Percentiles rank a stretch among this genome's conserved stretches.
These are phyloP conservation scores for Nemania sp. DNA, from an alignment of 2,329 filamentous ascomycete genomes.

Conservation along the genomic window DNA sequence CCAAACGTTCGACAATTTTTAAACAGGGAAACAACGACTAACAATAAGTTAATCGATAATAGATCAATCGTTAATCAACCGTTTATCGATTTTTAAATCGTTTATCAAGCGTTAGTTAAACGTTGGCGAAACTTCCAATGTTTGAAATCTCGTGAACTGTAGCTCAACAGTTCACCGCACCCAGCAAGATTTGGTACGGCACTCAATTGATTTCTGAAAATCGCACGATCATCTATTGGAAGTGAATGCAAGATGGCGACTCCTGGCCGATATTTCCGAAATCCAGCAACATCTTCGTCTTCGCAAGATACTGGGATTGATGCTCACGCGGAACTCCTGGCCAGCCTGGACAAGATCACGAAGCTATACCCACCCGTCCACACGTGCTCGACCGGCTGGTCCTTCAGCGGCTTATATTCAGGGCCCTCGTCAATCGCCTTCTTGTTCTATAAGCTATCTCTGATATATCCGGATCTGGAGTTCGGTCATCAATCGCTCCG, in stretches of 20 bases:
- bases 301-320: no score
- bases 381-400: slow-evolving; percentile 36
- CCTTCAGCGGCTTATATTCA: slow-evolving; percentile 52
- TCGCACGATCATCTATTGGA: not conserved
- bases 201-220: not conserved
- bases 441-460: slow-evolving; percentile 55
- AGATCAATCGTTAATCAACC: no score
- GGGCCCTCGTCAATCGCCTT: slow-evolving; percentile 61
- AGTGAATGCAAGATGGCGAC: slow-evolving; percentile 16
- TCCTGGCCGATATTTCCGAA: slow-evolving; percentile 28
- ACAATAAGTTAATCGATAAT: no score
- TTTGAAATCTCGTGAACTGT: no score
- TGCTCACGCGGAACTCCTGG: slow-evolving; percentile 28
- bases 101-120: no score
- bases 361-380: slow-evolving; percentile 32
- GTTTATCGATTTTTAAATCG: no score
- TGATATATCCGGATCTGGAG: slow-evolving; percentile 46
- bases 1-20: no score
- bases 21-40: no score
- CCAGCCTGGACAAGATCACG: slow-evolving; percentile 31
- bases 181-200: not conserved
- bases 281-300: slow-evolving; percentile 13
- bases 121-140: no score
- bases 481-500: slow-evolving; percentile 47
- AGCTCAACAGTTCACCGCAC: no score